phyloP scores from a whole-genome alignment of 768 basidiomycete species.

The Russula sp. region DNA sequence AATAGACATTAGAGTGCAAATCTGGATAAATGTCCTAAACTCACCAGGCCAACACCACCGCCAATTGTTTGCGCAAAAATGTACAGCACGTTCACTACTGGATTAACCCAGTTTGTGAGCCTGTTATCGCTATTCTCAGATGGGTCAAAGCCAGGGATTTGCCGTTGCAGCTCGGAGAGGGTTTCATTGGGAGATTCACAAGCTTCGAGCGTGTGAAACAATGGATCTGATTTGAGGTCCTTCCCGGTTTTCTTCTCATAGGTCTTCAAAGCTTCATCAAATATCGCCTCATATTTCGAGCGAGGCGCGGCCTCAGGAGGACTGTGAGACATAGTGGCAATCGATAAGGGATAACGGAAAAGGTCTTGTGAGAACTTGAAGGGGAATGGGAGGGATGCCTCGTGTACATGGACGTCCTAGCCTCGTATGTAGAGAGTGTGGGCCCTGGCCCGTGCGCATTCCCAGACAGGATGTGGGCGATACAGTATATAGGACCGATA shows the following conservation, averaged over 20 bases:
- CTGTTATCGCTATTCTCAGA: background rate
- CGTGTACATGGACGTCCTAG: no score
- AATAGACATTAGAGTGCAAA: background rate
- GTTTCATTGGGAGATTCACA: slow-evolving; percentile 2
- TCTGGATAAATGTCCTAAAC: background rate
- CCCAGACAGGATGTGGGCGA: no score
- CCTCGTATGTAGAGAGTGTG: no score
- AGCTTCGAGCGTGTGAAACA: background rate
- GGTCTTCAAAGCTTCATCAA: background rate
- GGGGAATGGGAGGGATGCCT: background rate
- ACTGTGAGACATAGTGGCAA: no score
- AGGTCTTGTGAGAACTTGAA: background rate
- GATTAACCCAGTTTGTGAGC: slow-evolving; percentile 7
- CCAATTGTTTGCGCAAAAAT: background rate
- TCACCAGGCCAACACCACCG: background rate
- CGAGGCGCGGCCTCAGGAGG: background rate
- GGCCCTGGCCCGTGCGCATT: no score
- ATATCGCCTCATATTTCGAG: background rate
- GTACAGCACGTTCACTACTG: background rate
- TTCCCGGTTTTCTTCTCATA: background rate
- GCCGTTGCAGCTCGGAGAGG: background rate
- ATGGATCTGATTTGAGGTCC: background rate
- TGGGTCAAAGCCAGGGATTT: background rate
- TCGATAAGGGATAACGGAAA: background rate
- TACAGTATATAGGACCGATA: no score